phyloP scores from a whole-genome alignment of 2,329 filamentous ascomycete species.

The Colletotrichum zoysiae region DNA sequence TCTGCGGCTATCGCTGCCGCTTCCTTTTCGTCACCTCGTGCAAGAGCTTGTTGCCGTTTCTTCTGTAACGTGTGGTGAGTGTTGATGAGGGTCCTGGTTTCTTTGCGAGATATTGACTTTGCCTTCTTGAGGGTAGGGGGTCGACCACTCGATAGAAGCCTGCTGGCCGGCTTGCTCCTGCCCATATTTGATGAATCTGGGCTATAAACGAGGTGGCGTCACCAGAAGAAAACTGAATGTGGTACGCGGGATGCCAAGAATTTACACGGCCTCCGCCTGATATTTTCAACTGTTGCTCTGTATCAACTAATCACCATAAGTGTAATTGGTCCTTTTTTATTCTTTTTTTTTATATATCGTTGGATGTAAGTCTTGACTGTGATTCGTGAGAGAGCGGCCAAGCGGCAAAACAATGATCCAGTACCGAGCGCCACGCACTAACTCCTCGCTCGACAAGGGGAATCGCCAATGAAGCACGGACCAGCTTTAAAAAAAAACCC shows the following conservation, averaged over 20 bases:
- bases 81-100: conserved; percentile 74
- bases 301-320: not conserved
- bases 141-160: conserved; percentile 62
- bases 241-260: too few relatives aligned
- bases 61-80: conserved; percentile 75
- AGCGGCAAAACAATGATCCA: conserved; percentile 12
- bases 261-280: not conserved
- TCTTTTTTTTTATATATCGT: not conserved
- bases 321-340: too few relatives aligned
- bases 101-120: conserved; percentile 73
- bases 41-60: conserved; percentile 66
- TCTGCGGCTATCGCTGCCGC: conserved; percentile 62
- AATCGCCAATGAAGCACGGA: not conserved
- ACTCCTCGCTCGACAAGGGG: not conserved
- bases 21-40: conserved; percentile 64
- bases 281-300: not conserved
- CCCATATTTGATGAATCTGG: conserved; percentile 21
- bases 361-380: not conserved
- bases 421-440: too few relatives aligned
- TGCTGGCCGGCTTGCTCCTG: conserved; percentile 28
- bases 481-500: not conserved
- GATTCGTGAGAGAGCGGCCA: not conserved
- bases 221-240: too few relatives aligned
- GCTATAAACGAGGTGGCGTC: too few relatives aligned
- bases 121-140: conserved; percentile 66